Percentiles rank a stretch among this genome's conserved stretches.
Evolutionary conservation across 1,284 basidiomycete species (phyloP).

Genomic region (Ceratobasidium sp.): DNA sequence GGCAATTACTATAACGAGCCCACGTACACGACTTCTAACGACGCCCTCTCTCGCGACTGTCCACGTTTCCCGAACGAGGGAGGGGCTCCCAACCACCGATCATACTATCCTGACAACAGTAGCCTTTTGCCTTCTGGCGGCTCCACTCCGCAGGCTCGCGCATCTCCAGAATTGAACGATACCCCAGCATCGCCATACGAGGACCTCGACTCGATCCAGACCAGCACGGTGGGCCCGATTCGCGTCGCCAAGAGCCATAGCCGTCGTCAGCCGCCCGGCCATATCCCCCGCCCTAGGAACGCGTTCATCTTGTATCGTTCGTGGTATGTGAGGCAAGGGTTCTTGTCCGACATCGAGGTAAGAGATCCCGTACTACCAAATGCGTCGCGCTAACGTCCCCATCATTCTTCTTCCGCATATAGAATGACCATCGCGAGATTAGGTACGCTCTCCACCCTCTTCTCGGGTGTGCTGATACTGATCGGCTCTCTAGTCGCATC

Average conservation of each 20-base stretch:
- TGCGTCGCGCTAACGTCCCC: neutral
- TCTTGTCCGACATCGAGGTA: conserved; percentile 6
- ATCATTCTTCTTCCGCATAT: neutral
- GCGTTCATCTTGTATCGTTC: conserved; percentile 43
- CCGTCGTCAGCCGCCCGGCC: conserved; percentile 40
- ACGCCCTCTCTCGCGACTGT: conserved; percentile 2
- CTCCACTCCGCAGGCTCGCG: neutral
- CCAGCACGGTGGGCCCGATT: conserved; percentile 1
- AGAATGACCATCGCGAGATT: conserved; percentile 44
- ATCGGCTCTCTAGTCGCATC: conserved; percentile 29
- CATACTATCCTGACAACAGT: neutral
- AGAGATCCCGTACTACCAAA: neutral
- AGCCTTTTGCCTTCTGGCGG: neutral
- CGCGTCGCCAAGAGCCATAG: conserved; percentile 37
- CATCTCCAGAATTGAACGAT: conserved; percentile 6
- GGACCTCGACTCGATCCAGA: neutral
- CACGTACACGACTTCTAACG: neutral
- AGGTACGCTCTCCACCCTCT: conserved; percentile 30
- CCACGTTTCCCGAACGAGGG: conserved; percentile 7
- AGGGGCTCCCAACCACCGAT: conserved; percentile 4
- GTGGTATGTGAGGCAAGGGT: conserved; percentile 39
- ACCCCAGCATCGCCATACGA: conserved; percentile 1
- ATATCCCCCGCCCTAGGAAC: conserved; percentile 43
- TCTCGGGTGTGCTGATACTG: neutral
- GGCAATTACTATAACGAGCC: conserved; percentile 2